Evolutionary conservation across 139 green algal genomes (phyloP), one percentile per base, ranked within the genome.

Genomic region (Bryopsis sp.): DNA sequence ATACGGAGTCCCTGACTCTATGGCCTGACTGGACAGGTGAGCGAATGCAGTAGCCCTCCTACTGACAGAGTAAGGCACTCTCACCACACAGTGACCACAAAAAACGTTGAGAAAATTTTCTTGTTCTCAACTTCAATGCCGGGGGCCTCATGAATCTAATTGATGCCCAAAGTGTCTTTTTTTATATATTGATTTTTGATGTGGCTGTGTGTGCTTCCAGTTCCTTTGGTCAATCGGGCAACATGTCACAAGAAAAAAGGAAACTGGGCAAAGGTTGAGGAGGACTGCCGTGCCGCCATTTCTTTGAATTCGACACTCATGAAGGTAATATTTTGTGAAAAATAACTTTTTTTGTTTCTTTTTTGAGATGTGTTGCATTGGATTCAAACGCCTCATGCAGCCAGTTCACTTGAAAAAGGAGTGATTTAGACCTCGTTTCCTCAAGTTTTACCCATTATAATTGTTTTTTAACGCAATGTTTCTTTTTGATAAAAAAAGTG

Each of bases 171-270:
- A 61, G 8, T 61, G 50, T n/a, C n/a, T n/a, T n/a, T n/a, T n/a
- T n/a, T n/a, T n/a, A n/a, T n/a, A n/a, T n/a, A n/a, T n/a, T n/a
- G n/a, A n/a, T n/a, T n/a, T n/a, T n/a, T n/a, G n/a, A n/a, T n/a
- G n/a, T n/a, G n/a, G n/a, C n/a, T 61, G 50, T 33, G 7, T 61
- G 50, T 26, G 15, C 33, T 15, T 22, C 31, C 62, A 58, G 62
- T 69, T 31, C 31, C 62, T 28, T 36, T 69, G 35, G 62, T 69
- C 3, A 69, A 69, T 57, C 33, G 62, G 37, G 62, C 62, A 8
- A 58, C 37, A 24, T 69, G 62, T 24, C 43, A 37, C 26, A 69
- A 69, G 39, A 69, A 31, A n/a, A 6, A 50, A 35, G 62, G 62
- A 19, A 54, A 8, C n/a, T 69, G 62, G 62, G 54, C 26, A 33